Conservation (phyloP, 176 grass and related monocot genomes). For the Carex parvula region DNA sequence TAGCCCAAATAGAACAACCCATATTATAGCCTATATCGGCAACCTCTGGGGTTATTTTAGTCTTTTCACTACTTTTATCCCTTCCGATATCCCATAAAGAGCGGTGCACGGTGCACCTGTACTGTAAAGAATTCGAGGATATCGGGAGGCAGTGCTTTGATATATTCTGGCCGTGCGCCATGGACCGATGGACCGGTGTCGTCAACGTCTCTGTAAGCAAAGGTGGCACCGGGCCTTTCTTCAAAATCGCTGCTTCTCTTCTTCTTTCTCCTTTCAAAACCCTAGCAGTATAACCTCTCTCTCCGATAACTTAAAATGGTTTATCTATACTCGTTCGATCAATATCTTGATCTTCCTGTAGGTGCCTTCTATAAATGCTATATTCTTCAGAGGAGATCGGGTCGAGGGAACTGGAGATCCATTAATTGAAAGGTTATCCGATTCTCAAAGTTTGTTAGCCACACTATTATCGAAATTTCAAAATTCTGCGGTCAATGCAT, state of each 20-base stretch:
- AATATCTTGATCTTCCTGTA: constrained; percentile 22
- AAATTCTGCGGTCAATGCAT: constrained; percentile 46
- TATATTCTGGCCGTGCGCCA: neutral
- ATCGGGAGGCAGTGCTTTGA: neutral
- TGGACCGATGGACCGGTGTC: constrained; percentile 75
- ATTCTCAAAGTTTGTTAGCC: constrained; percentile 41
- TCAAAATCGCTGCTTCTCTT: constrained; percentile 58
- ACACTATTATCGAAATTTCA: constrained; percentile 40
- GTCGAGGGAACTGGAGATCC: constrained; percentile 49
- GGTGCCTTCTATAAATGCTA: constrained; percentile 63
- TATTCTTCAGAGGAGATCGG: constrained; percentile 81
- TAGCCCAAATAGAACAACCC: neutral
- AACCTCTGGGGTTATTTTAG: neutral
- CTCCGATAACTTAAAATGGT: neutral
- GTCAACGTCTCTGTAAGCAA: constrained; percentile 37
- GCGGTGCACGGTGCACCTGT: constrained; percentile 9
- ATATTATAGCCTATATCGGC: too few species aligned
- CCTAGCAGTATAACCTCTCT: constrained; percentile 42
- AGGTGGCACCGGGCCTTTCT: constrained; percentile 7
- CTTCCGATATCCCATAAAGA: neutral
- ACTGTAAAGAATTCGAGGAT: neutral
- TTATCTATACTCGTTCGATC: neutral
- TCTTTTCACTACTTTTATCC: constrained; percentile 4
- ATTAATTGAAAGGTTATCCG: constrained; percentile 60
- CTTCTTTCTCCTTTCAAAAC: constrained; percentile 46